A percentile compares a stretch with the other conserved stretches of the same genome.
Conservation (phyloP, 1,284 basidiomycete genomes). For the Cutaneotrichosporon mucoides region DNA sequence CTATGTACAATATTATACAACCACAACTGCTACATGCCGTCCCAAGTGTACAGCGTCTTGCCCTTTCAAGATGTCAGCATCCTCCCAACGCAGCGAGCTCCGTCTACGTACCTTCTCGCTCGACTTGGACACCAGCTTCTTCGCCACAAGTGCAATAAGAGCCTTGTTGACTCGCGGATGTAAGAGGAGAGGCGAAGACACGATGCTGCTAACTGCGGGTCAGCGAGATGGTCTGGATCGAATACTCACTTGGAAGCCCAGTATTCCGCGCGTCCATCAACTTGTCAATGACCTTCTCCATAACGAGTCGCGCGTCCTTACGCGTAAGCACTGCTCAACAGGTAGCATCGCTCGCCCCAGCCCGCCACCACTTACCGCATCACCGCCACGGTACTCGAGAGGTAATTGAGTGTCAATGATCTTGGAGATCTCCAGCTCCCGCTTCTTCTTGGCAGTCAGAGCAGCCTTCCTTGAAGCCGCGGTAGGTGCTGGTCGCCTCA, state of each 20-base stretch:
- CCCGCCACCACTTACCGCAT: neutral
- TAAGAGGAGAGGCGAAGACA: conserved; percentile 73
- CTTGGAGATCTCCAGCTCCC: conserved; percentile 61
- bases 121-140: conserved; percentile 73
- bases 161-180: conserved; percentile 90
- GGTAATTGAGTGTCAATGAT: conserved; percentile 70
- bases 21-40: neutral
- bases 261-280: conserved; percentile 38
- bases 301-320: conserved; percentile 65
- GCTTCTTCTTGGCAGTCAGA: conserved; percentile 69
- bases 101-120: conserved; percentile 46
- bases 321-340: no score
- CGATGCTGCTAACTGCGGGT: conserved; percentile 66
- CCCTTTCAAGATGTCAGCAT: conserved; percentile 8
- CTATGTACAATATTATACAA: neutral
- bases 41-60: conserved; percentile 14
- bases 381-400: conserved; percentile 74
- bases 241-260: conserved; percentile 26
- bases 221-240: neutral
- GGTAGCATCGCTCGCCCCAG: no score
- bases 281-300: conserved; percentile 61
- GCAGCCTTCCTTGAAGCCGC: conserved; percentile 20
- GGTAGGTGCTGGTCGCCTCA: neutral
- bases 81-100: no score
- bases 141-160: conserved; percentile 79